Evolutionary conservation across 768 basidiomycete genomes (phyloP).

Genomic region (Leccinum rimulosum): DNA sequence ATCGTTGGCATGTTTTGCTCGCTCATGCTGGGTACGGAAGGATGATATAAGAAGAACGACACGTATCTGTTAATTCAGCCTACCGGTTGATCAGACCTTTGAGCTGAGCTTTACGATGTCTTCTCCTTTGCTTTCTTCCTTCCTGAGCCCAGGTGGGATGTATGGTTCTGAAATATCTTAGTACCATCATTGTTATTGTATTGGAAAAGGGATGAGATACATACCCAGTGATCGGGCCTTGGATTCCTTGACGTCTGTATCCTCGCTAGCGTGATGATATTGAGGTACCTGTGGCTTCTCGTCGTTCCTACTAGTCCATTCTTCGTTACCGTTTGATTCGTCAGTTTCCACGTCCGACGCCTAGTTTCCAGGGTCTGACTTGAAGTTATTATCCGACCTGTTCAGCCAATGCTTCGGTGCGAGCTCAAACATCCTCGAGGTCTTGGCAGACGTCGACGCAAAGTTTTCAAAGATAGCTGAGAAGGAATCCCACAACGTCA

Average conservation of each 20-base stretch:
- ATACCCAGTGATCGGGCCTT: constrained; percentile 10
- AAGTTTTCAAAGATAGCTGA: too few species aligned
- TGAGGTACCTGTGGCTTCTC: neutral
- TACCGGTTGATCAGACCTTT: constrained; percentile 91
- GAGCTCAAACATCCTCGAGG: too few species aligned
- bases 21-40: constrained; percentile 58
- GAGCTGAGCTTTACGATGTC: constrained; percentile 57
- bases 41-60: neutral
- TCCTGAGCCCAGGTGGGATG: constrained; percentile 76
- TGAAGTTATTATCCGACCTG: too few species aligned
- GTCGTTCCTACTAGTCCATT: constrained; percentile 35
- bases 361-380: too few species aligned
- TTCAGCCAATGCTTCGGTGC: too few species aligned
- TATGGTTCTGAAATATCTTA: constrained; percentile 47
- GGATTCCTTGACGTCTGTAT: neutral
- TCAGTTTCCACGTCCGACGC: constrained; percentile 22
- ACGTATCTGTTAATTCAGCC: constrained; percentile 7
- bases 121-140: constrained; percentile 37
- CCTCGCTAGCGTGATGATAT: neutral
- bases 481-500: too few species aligned
- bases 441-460: too few species aligned
- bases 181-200: neutral
- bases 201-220: constrained; percentile 3
- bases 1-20: constrained; percentile 85
- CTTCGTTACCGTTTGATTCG: constrained; percentile 25